Evolutionary conservation across 805 yeast species (phyloP), one percentile per base, ranked within the genome.

Genomic region (Danielia oregonensis): DNA sequence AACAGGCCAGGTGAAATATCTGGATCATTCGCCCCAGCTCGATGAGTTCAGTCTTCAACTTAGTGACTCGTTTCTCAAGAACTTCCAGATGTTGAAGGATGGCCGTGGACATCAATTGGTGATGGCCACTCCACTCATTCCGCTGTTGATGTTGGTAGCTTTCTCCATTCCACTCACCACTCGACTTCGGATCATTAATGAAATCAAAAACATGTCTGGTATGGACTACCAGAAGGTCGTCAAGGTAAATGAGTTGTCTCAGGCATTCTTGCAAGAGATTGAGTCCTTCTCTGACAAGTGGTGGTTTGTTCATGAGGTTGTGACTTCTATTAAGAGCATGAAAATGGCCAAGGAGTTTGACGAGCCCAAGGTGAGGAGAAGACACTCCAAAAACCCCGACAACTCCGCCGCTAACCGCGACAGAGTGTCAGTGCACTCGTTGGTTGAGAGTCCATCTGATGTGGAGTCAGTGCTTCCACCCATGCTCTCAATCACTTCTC

Each of bases 261-360:
- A 37, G 3, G 36, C 26, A 1, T 42, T 34, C 23, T 24, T 37
- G 16, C 17, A 17, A n/a, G 48, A 41, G 24, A 38, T 46, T 25
- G 25, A 30, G 16, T 15, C 16, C n/a, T 35, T 36, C n/a, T 32
- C 43, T 6, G 30, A 31, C 12, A 37, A 38, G 8, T 46, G 49
- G 49, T 44, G 51, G 51, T 44, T 46, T 26, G 42, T 46, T 5
- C 29, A 34, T 6, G 45, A 46, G 34, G 44, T 44, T 3, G 24
- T 46, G 10, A 27, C 24, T 11, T 37, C 40, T 2, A 35, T 46
- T 10, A 30, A 26, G 18, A 32, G 31, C 17, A 35, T 36, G 4
- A 22, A 15, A 13, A 29, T 27, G 28, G 17, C 14, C 23, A 24
- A 18, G 24, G 30, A 15, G 19, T 12, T 13, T 14, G 22, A 19